phyloP scores from a whole-genome alignment of 2,329 filamentous ascomycete species.

The Cryphonectria carpinicola region DNA sequence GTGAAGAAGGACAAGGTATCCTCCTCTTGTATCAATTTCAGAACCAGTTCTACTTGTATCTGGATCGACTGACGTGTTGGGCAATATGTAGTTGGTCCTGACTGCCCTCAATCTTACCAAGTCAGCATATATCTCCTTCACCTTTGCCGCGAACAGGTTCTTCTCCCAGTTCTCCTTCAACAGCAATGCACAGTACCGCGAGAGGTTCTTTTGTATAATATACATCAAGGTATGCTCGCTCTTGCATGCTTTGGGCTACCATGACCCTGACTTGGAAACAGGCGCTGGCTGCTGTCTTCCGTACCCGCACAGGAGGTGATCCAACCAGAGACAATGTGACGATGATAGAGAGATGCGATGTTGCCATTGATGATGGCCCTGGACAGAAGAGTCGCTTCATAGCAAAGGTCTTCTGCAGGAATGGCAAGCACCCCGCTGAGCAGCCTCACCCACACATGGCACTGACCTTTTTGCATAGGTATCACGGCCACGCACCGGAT shows the following conservation, averaged over 20 bases:
- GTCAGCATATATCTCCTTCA: constrained; percentile 76
- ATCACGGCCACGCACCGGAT: constrained; percentile 78
- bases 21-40: background rate
- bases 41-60: constrained; percentile 16
- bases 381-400: constrained; percentile 75
- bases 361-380: constrained; percentile 72
- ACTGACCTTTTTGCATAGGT: constrained; percentile 45
- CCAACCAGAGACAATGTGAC: constrained; percentile 66
- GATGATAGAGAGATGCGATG: constrained; percentile 74
- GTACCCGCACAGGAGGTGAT: constrained; percentile 65
- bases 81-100: constrained; percentile 62
- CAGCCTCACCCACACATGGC: background rate
- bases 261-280: constrained; percentile 36
- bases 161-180: constrained; percentile 74
- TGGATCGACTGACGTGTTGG: constrained; percentile 9
- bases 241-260: background rate
- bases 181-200: constrained; percentile 52
- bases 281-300: constrained; percentile 75
- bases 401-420: constrained; percentile 73
- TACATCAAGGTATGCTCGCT: constrained; percentile 63
- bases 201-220: constrained; percentile 74
- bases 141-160: constrained; percentile 68
- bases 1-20: constrained; percentile 68
- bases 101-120: constrained; percentile 81
- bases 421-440: constrained; percentile 51